phyloP scores from a whole-genome alignment of 768 basidiomycete genomes.

The Naganishia vaughanmartiniae region DNA sequence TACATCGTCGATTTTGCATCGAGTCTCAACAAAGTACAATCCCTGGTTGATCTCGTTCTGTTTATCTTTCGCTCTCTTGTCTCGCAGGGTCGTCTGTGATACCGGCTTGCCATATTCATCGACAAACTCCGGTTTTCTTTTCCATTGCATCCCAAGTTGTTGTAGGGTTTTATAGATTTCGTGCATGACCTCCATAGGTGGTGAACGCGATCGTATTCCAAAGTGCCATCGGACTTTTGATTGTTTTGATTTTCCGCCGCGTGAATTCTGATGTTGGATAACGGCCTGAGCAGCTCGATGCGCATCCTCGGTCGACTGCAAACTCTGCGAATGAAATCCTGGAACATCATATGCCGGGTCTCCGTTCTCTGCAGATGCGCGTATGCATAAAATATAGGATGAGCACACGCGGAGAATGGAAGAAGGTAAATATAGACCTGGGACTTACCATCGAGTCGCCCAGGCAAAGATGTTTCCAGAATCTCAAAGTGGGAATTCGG shows the following conservation, averaged over 20 bases:
- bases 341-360: conserved; percentile 31
- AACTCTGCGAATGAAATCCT: conserved; percentile 24
- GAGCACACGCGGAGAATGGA: not conserved
- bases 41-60: conserved; percentile 54
- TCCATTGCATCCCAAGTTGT: conserved; percentile 94
- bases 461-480: conserved; percentile 80
- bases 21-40: conserved; percentile 90
- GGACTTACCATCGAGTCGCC: conserved; percentile 49
- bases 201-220: conserved; percentile 82
- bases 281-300: conserved; percentile 46
- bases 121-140: conserved; percentile 68
- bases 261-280: conserved; percentile 30
- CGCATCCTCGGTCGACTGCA: conserved; percentile 44
- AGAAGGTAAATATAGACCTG: not conserved
- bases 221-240: conserved; percentile 93
- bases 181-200: conserved; percentile 98
- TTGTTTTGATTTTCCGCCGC: conserved; percentile 60
- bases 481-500: conserved; percentile 72
- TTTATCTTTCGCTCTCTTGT: conserved; percentile 47
- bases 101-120: conserved; percentile 51
- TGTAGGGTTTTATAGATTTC: conserved; percentile 94
- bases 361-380: conserved; percentile 24
- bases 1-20: conserved; percentile 82
- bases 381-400: not conserved
- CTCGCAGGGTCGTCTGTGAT: conserved; percentile 61